These are phyloP conservation scores for Xylaria sp. DNA, from an alignment of 2,329 filamentous ascomycete species.

Conservation along the genomic window DNA sequence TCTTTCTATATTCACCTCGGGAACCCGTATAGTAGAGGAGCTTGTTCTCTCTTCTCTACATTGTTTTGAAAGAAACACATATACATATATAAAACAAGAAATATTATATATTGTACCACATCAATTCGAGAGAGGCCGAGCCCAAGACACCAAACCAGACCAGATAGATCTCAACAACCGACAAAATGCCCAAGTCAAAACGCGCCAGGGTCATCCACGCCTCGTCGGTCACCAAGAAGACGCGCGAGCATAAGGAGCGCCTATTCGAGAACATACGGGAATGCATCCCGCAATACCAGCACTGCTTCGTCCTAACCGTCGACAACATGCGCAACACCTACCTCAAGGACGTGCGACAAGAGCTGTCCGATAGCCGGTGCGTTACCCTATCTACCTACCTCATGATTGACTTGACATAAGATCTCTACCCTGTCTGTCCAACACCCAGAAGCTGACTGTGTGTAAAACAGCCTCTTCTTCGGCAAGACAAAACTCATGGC, in stretches of 20 bases:
- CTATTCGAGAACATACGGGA: conserved; percentile 91
- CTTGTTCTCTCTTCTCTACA: neutral
- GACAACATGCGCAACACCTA: conserved; percentile 99
- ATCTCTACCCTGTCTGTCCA: too few relatives aligned
- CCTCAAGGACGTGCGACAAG: conserved; percentile 86
- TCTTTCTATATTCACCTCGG: neutral
- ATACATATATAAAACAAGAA: neutral
- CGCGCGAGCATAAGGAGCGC: conserved; percentile 87
- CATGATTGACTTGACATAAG: too few relatives aligned
- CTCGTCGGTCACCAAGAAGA: conserved; percentile 92
- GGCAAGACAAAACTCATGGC: conserved; percentile 99
- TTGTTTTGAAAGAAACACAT: neutral
- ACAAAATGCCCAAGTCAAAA: conserved; percentile 93
- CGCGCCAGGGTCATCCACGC: conserved; percentile 89
- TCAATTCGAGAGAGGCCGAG: neutral
- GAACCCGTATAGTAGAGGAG: neutral
- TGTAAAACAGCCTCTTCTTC: conserved; percentile 81
- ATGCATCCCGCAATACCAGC: conserved; percentile 83
- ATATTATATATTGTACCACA: neutral
- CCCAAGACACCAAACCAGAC: neutral
- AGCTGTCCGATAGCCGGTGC: conserved; percentile 86
- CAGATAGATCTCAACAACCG: neutral
- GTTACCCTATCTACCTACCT: too few relatives aligned
- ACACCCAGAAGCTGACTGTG: neutral
- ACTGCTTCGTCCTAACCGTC: conserved; percentile 92